Base-by-base conservation (phyloP, 1,284 basidiomycete genomes). In the Naganishia cerealis region DNA sequence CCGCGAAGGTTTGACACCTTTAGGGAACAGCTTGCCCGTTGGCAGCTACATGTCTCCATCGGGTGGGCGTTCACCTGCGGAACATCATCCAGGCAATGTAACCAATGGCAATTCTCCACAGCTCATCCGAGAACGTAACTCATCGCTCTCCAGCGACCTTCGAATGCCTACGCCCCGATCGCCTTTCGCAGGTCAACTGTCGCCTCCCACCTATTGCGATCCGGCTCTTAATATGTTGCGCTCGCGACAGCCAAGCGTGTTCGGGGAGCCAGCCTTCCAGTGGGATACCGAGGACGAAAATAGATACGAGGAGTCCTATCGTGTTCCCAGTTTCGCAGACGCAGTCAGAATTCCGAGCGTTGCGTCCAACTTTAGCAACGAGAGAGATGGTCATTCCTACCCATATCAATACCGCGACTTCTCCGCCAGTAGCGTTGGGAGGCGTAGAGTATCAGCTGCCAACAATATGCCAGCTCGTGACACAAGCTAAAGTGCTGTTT, bases 241-340 rank as follows among this genome's bases (percentile, higher is more conserved):
- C 9, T 40, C 39, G 24, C 33, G 61, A 29, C 61, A 63, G 16
- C n/a, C 61, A 12, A 63, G 61, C 42, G 40, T 63, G 13, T 53
- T 50, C 12, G 61, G 52, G 15, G 50, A 42, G 13, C 50, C 26
- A 6, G 18, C 50, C 18, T 50, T 50, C 9, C 50, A 26, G 12
- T 42, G 61, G 61, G 38, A 29, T 53, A 9, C 61, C 16, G 61
- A 62, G 8, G 59, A 54, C 8, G 50, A 54, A 6, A 33, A 33
- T 39, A 26, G 50, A 24, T 42, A 38, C 21, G 61, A 39, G 3
- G 61, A 63, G 50, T 13, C 38, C 9, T 63, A 40, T 52, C 61
- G 61, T 13, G 38, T 54, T 16, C 61, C 61, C 5, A 54, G 50
- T n/a, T 54, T 63, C 24, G 61, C 61, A 1, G 61, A 63, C n/a